Base-by-base conservation (phyloP, 1,139 yeast genomes). In the Groenewaldozyma auringiensis region DNA sequence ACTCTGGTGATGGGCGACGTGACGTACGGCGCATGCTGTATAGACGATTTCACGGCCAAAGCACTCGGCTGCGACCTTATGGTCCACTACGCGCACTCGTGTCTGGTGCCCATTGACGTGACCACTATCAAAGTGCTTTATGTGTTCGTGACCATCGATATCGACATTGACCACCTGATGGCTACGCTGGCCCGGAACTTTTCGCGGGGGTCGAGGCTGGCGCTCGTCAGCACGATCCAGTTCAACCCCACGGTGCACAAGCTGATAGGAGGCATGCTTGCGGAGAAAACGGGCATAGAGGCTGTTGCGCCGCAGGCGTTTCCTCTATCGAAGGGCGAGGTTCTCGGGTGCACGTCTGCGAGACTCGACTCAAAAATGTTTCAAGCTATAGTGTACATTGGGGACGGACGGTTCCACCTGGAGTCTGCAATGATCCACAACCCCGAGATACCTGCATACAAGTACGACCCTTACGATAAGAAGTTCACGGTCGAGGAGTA, bases 1-100 rank as follows among this genome's bases (percentile, higher is more conserved):
- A 85, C 92, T 0, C 72, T 94, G 1, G 94, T 92, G 3, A 94
- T 92, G 98, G 99, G 99, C 1, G 99, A 92, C 64, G 98, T 92
- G 0, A 87, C 96, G 0, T 92, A 92, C 59, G 99, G 99, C 31
- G 99, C 99, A 0, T 92, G 99, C 62, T 92, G 99, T 66, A 88
- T 92, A 44, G 99, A 92, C 62, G 99, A 92, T 62, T 92, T 75
- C 61, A 89, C 98, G 0, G 98, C 99, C 2, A 71, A 89, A 50
- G 81, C 97, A 0, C 68, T 92, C 40, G 95, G 85, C 46, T 94
- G 98, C 65, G 99, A 92, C 62, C 84, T 89, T 56, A 80, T 92
- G 48, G 88, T 92, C 11, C 99, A 94, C 66, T 92, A 92, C 65
- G 99, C 98, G 1, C 99, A 92, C 63, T 88, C 96, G 13, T 92